These are phyloP conservation scores for Emergomyces pasteurianus DNA, from an alignment of 2,329 filamentous ascomycete genomes.

Conservation along the genomic window DNA sequence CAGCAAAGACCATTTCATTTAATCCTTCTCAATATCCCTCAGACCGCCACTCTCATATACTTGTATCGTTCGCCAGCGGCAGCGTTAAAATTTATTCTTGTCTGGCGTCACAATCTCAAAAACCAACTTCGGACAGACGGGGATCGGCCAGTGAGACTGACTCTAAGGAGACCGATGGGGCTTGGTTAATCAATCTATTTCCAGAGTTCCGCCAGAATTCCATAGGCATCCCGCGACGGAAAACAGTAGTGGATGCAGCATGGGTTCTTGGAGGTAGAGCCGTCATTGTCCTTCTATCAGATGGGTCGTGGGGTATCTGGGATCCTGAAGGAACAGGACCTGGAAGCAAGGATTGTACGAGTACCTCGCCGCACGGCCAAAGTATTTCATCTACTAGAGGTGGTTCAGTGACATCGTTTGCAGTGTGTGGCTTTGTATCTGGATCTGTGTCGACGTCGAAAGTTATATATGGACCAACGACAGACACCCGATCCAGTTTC, in stretches of 20 bases:
- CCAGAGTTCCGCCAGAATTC: conserved; percentile 27
- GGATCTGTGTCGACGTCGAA: conserved; percentile 15
- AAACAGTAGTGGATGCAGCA: conserved; percentile 33
- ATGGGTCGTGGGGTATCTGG: conserved; percentile 40
- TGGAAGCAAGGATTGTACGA: conserved; percentile 22
- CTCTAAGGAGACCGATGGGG: conserved; percentile 24
- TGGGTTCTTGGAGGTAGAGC: conserved; percentile 36
- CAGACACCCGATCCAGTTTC: conserved; percentile 26
- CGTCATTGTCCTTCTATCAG: conserved; percentile 33
- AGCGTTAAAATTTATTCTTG: conserved; percentile 47
- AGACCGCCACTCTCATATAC: conserved; percentile 41
- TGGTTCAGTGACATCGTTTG: conserved; percentile 30
- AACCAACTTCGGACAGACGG: conserved; percentile 18
- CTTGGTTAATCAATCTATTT: conserved; percentile 32
- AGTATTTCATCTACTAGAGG: conserved; percentile 28
- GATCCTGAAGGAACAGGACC: conserved; percentile 36
- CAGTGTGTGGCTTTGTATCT: conserved; percentile 30
- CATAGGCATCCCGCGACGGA: conserved; percentile 23
- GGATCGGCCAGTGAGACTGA: conserved; percentile 22
- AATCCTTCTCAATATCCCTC: conserved; percentile 43
- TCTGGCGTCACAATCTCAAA: conserved; percentile 27
- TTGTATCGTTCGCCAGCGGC: conserved; percentile 44
- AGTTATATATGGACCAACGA: conserved; percentile 14
- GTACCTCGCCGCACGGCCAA: conserved; percentile 28
- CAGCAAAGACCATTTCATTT: conserved; percentile 42